phyloP scores from a whole-genome alignment of 164 flowering plant species.

The Nymphaea colorata region DNA sequence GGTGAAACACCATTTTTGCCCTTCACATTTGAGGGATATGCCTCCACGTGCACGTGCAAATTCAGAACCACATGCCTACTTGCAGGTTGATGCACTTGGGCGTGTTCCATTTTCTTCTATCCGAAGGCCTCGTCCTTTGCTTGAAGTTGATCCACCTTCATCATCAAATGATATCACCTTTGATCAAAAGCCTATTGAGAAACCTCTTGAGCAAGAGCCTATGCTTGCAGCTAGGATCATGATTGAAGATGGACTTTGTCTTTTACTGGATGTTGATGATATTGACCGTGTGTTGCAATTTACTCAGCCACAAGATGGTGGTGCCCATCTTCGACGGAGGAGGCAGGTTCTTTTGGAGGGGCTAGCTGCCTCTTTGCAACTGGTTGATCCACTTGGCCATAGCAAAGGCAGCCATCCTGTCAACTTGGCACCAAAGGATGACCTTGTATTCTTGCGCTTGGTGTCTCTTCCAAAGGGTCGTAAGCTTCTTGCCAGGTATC shows the following conservation, averaged over 20 bases:
- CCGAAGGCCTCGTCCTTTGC: slow-evolving; percentile 82
- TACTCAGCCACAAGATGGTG: slow-evolving; percentile 72
- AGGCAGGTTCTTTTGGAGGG: slow-evolving; percentile 71
- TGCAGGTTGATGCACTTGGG: slow-evolving; percentile 66
- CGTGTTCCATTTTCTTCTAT: slow-evolving; percentile 64
- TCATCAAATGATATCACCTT: slow-evolving; percentile 25
- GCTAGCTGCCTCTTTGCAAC: slow-evolving; percentile 77
- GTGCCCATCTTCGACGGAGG: slow-evolving; percentile 53
- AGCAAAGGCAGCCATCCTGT: slow-evolving; percentile 39
- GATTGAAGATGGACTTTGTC: slow-evolving; percentile 73
- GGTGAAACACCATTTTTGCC: slow-evolving; percentile 58
- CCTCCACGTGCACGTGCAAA: slow-evolving; percentile 54
- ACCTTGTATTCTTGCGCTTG: slow-evolving; percentile 70
- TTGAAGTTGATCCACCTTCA: slow-evolving; percentile 63
- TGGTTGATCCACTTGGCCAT: slow-evolving; percentile 67
- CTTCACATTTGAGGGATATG: slow-evolving; percentile 55
- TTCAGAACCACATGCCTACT: slow-evolving; percentile 53
- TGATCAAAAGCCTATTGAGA: slow-evolving; percentile 42
- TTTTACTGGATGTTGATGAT: slow-evolving; percentile 89
- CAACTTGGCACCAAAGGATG: slow-evolving; percentile 46
- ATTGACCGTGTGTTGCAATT: slow-evolving; percentile 71
- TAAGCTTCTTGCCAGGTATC: slow-evolving; percentile 58
- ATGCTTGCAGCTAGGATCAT: slow-evolving; percentile 90
- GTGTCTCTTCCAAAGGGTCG: slow-evolving; percentile 86
- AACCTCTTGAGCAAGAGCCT: slow-evolving; percentile 90